Percentiles rank a stretch among this genome's conserved stretches.
These are phyloP conservation scores for Aphanomyces cochlioides DNA, from an alignment of 352 stramenopile genomes.

Conservation along the genomic window DNA sequence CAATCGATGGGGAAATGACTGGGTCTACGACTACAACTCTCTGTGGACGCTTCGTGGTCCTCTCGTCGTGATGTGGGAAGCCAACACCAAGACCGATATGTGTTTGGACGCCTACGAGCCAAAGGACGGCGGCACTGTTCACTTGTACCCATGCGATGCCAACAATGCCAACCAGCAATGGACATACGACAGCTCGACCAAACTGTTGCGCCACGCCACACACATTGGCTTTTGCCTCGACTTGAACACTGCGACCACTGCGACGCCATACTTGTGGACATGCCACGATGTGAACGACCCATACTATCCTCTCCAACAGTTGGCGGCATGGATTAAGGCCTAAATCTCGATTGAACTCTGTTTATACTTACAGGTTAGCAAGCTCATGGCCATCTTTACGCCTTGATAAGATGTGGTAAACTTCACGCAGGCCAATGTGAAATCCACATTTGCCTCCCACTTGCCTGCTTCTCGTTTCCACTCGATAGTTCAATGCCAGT, in stretches of 20 bases:
- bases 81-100: conserved; percentile 19
- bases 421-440: too few species aligned
- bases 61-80: neutral
- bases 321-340: neutral
- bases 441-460: too few species aligned
- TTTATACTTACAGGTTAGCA: too few species aligned
- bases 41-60: neutral
- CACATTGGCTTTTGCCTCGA: conserved; percentile 57
- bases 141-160: conserved; percentile 41
- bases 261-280: conserved; percentile 5
- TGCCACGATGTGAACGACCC: conserved; percentile 8
- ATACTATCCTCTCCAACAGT: conserved; percentile 11
- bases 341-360: too few species aligned
- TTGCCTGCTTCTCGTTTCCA: too few species aligned
- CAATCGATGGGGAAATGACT: neutral
- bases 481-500: too few species aligned
- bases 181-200: conserved; percentile 38
- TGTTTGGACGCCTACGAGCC: conserved; percentile 60
- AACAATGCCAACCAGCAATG: conserved; percentile 49
- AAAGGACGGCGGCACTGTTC: conserved; percentile 47
- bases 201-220: conserved; percentile 44
- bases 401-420: too few species aligned
- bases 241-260: neutral
- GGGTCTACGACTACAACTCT: neutral
- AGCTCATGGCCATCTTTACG: too few species aligned